phyloP scores from a whole-genome alignment of 2,329 filamentous ascomycete species.

The Cladophialophora carrionii region DNA sequence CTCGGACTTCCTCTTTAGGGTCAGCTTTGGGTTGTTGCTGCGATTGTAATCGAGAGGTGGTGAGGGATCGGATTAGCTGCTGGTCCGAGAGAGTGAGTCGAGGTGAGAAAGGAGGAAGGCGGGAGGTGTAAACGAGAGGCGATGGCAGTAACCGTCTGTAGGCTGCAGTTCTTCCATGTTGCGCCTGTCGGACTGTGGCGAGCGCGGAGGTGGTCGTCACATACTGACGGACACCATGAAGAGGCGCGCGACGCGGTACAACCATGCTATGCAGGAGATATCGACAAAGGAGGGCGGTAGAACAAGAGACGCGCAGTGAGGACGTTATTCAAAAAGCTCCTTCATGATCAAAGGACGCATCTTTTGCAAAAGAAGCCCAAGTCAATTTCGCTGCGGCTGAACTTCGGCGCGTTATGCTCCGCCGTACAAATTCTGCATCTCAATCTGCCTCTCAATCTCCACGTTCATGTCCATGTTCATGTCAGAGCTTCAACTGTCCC shows the following conservation, averaged over 20 bases:
- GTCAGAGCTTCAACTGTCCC: neutral
- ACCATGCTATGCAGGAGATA: conserved; percentile 34
- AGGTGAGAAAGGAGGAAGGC: conserved; percentile 24
- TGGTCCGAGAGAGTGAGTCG: conserved; percentile 23
- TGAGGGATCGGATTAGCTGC: conserved; percentile 32
- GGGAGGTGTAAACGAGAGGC: conserved; percentile 15
- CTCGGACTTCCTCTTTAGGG: conserved; percentile 38
- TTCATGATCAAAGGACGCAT: conserved; percentile 18
- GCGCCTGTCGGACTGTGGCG: conserved; percentile 32
- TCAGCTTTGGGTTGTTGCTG: conserved; percentile 38
- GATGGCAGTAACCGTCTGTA: conserved; percentile 30
- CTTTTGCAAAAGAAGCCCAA: conserved; percentile 23
- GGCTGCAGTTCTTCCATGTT: conserved; percentile 34
- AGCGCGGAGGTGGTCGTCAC: conserved; percentile 33
- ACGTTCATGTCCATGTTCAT: neutral
- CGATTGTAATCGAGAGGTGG: conserved; percentile 29
- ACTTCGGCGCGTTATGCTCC: conserved; percentile 5
- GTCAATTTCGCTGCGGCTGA: conserved; percentile 24
- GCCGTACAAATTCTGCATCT: neutral
- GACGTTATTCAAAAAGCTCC: conserved; percentile 22
- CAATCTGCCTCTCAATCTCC: neutral
- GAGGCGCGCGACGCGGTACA: conserved; percentile 32
- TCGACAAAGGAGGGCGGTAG: neutral
- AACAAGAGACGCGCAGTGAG: conserved; percentile 3
- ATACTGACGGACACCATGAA: conserved; percentile 36